Conservation (phyloP, 805 yeast species). For the Spathaspora sp. region DNA sequence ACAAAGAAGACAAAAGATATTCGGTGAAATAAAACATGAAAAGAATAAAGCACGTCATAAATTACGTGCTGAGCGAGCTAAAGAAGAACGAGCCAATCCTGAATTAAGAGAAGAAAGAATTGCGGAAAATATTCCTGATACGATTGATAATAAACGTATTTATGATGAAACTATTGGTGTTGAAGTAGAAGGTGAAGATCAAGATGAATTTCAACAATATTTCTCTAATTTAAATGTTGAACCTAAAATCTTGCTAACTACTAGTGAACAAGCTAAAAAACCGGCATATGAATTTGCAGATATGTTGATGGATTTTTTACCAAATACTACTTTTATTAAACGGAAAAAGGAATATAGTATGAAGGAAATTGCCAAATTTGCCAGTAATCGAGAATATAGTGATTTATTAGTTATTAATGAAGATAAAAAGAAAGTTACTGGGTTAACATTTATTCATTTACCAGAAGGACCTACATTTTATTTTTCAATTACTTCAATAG, state of each 20-base stretch:
- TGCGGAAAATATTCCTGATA: conserved; percentile 70
- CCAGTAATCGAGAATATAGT: conserved; percentile 80
- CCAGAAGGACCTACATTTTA: conserved; percentile 96
- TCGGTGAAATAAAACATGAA: conserved; percentile 69
- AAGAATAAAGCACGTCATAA: conserved; percentile 74
- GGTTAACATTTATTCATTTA: conserved; percentile 86
- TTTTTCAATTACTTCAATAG: conserved; percentile 76
- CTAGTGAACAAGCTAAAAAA: conserved; percentile 81
- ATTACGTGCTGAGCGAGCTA: conserved; percentile 77
- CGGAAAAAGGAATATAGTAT: conserved; percentile 83
- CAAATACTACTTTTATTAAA: conserved; percentile 82
- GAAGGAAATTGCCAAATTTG: conserved; percentile 81
- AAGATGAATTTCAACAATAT: conserved; percentile 61
- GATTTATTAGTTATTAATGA: conserved; percentile 89
- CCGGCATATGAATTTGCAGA: conserved; percentile 90
- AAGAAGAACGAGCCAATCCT: conserved; percentile 81
- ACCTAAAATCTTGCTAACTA: conserved; percentile 88
- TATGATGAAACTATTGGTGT: conserved; percentile 77
- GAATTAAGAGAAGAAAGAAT: conserved; percentile 78
- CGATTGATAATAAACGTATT: conserved; percentile 80
- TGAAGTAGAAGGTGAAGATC: conserved; percentile 48
- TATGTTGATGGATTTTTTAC: conserved; percentile 75
- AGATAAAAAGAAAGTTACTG: conserved; percentile 88
- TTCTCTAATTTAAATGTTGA: conserved; percentile 47
- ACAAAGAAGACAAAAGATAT: conserved; percentile 73